phyloP scores from a whole-genome alignment of 345 rosid genomes.

The Citrus trifoliata region DNA sequence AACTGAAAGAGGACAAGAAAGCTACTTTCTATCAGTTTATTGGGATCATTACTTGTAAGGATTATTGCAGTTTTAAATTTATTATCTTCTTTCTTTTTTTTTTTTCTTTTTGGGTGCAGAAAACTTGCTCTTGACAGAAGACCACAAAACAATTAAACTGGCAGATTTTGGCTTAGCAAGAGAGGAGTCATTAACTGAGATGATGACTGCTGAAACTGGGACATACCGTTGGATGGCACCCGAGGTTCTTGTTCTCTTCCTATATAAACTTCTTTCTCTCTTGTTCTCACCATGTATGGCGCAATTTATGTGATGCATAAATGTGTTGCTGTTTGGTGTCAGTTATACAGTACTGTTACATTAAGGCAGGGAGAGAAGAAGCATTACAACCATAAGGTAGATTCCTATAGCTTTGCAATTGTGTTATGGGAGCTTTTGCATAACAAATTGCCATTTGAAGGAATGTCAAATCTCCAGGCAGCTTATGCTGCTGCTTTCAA shows the following conservation, averaged over 20 bases:
- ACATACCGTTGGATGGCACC: slow-evolving; percentile 99
- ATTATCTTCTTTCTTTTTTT: not conserved
- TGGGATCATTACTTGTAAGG: not conserved
- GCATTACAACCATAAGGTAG: slow-evolving; percentile 96
- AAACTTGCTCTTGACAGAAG: slow-evolving; percentile 88
- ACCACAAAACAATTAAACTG: slow-evolving; percentile 81
- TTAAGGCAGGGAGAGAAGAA: slow-evolving; percentile 89
- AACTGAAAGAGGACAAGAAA: not conserved
- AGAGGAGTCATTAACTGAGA: slow-evolving; percentile 95
- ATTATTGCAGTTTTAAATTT: not conserved
- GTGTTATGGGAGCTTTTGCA: slow-evolving; percentile 98
- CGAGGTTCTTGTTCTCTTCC: slow-evolving; percentile 45
- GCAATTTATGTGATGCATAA: not conserved
- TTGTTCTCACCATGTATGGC: not conserved
- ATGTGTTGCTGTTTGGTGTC: slow-evolving; percentile 22
- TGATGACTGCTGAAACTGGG: slow-evolving; percentile 99
- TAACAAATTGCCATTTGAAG: slow-evolving; percentile 91
- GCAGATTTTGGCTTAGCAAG: slow-evolving; percentile 96
- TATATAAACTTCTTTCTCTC: not conserved
- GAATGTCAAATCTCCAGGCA: slow-evolving; percentile 98
- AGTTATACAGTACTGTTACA: slow-evolving; percentile 96
- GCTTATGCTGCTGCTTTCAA: slow-evolving; percentile 97
- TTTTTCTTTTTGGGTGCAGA: slow-evolving; percentile 37
- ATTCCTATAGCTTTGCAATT: slow-evolving; percentile 93
- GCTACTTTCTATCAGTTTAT: not conserved